Evolutionary conservation across 208 protist species (phyloP).

Genomic region (Trichomonas gallinae): DNA sequence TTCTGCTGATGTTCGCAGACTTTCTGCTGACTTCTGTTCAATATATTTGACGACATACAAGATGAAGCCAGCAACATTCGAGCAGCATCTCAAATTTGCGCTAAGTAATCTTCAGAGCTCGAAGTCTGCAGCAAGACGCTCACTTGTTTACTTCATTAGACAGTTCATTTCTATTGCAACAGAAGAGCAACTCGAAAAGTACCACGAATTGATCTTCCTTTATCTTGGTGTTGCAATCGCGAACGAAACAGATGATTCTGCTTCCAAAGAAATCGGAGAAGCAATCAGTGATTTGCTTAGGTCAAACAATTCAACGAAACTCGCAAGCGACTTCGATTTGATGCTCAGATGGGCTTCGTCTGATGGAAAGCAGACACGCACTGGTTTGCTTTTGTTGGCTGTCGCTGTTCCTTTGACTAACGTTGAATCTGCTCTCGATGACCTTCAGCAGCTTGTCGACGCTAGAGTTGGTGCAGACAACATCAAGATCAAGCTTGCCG

Average conservation of each 20-base stretch:
- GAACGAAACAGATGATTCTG: neutral
- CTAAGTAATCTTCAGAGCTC: neutral
- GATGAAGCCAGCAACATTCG: neutral
- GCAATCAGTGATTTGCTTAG: neutral
- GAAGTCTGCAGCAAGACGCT: neutral
- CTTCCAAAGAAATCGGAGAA: neutral
- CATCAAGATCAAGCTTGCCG: neutral
- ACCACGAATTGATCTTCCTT: neutral
- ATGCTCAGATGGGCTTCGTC: neutral
- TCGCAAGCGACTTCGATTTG: neutral
- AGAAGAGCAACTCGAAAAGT: neutral
- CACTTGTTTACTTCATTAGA: neutral
- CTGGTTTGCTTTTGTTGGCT: neutral
- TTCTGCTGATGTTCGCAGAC: neutral
- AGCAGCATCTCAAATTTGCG: neutral
- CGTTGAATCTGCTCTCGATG: neutral
- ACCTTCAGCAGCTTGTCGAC: neutral
- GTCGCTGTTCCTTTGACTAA: neutral
- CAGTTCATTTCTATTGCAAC: neutral
- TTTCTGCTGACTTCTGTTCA: neutral
- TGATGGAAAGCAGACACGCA: neutral
- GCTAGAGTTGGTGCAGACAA: neutral
- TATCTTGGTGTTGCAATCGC: neutral
- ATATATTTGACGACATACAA: neutral
- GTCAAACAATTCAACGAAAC: too few species aligned